Evolutionary conservation across 2,329 filamentous ascomycete species (phyloP), one percentile per base, ranked within the genome.

Genomic region (Talaromyces funiculosus): DNA sequence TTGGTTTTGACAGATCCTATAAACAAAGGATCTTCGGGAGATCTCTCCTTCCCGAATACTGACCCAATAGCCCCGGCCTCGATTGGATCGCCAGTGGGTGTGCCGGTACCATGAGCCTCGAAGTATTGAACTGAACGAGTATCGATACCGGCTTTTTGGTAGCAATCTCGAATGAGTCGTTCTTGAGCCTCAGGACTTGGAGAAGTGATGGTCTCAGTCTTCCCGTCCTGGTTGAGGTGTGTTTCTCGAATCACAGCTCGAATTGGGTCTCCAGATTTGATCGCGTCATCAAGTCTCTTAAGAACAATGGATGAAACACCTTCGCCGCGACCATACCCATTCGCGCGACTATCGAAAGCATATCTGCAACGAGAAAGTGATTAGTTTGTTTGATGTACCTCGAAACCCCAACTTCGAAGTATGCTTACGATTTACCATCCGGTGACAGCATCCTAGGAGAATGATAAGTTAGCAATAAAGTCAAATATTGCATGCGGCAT

Each of bases 311-410:
- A 0, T 2, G 75, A 75, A 14, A 33, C 69, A 2, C 81, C 82
- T 56, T 85, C 83, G 6, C 78, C 81, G 1, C 81, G 74, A 26
- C 73, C 80, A 67, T 76, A 82, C 4, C 81, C 81, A 63, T 81
- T 68, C 0, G 78, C 82, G n/a, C n/a, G n/a, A n/a, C n/a, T n/a
- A n/a, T n/a, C n/a, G n/a, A n/a, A n/a, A n/a, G n/a, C n/a, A n/a
- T n/a, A n/a, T n/a, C n/a, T n/a, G n/a, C n/a, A n/a, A n/a, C n/a
- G n/a, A n/a, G n/a, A n/a, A n/a, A n/a, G n/a, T n/a, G n/a, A n/a
- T n/a, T n/a, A n/a, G n/a, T n/a, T n/a, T n/a, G n/a, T n/a, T n/a
- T n/a, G n/a, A n/a, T n/a, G n/a, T n/a, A n/a, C n/a, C n/a, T n/a
- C n/a, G n/a, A n/a, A n/a, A n/a, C n/a, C n/a, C n/a, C n/a, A n/a